Evolutionary conservation across 768 basidiomycete species (phyloP).

Genomic region (Termitomyces heimii): DNA sequence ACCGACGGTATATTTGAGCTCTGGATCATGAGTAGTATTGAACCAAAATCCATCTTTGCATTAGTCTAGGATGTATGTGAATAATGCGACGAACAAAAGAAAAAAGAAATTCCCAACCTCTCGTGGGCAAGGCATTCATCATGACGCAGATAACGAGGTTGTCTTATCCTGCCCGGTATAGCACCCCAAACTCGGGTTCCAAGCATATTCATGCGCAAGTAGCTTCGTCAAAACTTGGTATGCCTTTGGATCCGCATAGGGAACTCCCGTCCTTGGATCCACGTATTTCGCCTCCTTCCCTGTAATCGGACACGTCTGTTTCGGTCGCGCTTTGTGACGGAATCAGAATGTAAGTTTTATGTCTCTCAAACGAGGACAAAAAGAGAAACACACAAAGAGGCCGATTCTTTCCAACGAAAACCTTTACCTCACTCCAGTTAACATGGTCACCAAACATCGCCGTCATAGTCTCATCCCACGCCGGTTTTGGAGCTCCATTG

Average conservation of each 20-base stretch:
- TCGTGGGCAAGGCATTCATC: neutral
- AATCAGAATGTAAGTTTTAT: neutral
- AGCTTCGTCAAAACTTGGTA: slow-evolving; percentile 59
- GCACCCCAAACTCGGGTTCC: slow-evolving; percentile 43
- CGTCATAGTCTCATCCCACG: slow-evolving; percentile 69
- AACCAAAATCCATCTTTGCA: no score
- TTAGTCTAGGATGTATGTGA: neutral
- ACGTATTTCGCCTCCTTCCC: slow-evolving; percentile 72
- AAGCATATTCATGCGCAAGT: slow-evolving; percentile 64
- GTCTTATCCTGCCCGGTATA: slow-evolving; percentile 29
- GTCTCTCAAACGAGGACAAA: neutral
- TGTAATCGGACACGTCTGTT: slow-evolving; percentile 68
- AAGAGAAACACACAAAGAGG: slow-evolving; percentile 46
- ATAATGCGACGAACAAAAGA: no score
- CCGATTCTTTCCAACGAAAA: slow-evolving; percentile 58
- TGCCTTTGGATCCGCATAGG: slow-evolving; percentile 66
- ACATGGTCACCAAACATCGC: slow-evolving; percentile 85
- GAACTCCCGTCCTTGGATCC: slow-evolving; percentile 76
- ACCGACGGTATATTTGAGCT: neutral
- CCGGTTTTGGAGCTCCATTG: slow-evolving; percentile 41
- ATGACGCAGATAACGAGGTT: neutral
- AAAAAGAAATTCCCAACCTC: neutral
- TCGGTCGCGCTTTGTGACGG: slow-evolving; percentile 48
- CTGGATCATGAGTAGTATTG: neutral
- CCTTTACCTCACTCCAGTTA: slow-evolving; percentile 69